Conservation (phyloP, 768 basidiomycete species). For the Hysterangium stoloniferum region DNA sequence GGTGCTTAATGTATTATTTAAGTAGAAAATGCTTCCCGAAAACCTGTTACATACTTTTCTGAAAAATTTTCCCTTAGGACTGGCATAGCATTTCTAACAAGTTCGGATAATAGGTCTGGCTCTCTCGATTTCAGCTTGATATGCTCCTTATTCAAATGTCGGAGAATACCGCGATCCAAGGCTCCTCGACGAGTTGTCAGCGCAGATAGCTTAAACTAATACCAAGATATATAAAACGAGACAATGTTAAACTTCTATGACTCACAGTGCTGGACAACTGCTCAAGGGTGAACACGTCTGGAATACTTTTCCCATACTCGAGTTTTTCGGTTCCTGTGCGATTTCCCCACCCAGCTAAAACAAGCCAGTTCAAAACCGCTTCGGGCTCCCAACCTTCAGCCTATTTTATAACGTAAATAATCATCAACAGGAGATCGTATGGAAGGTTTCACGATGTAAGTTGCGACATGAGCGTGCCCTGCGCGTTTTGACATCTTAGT, state of each 20-base stretch:
- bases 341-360: constrained; percentile 88
- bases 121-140: constrained; percentile 49
- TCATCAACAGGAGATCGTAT: background rate
- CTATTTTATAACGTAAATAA: constrained; percentile 30
- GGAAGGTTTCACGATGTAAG: constrained; percentile 62
- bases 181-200: constrained; percentile 81
- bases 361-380: constrained; percentile 88
- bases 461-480: constrained; percentile 79
- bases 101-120: constrained; percentile 39
- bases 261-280: constrained; percentile 18
- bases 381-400: constrained; percentile 83
- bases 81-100: constrained; percentile 48
- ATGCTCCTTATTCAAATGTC: constrained; percentile 85
- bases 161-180: constrained; percentile 72
- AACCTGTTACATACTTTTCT: too few species aligned
- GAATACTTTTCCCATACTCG: constrained; percentile 14
- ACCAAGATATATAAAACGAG: constrained; percentile 51
- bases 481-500: constrained; percentile 93
- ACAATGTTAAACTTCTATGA: constrained; percentile 43
- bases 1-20: too few species aligned
- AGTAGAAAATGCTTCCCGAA: too few species aligned
- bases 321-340: constrained; percentile 21
- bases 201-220: constrained; percentile 68
- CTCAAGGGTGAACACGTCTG: constrained; percentile 21
- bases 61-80: too few species aligned